Conservation (phyloP, 2,329 filamentous ascomycete species). For the Coleophoma eucalyptorum region DNA sequence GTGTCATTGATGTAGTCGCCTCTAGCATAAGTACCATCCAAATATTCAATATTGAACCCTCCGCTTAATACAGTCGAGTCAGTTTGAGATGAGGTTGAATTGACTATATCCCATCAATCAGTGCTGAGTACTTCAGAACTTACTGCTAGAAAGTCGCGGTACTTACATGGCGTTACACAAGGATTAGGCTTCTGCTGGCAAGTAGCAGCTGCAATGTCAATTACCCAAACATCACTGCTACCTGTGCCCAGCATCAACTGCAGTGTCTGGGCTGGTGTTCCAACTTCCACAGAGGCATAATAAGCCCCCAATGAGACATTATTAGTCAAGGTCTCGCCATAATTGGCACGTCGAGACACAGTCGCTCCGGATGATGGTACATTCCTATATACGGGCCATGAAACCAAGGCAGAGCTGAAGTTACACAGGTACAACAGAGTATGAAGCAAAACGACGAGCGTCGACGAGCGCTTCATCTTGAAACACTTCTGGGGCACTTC, state of each 20-base stretch:
- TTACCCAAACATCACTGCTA: conserved; percentile 55
- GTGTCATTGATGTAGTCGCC: conserved; percentile 34
- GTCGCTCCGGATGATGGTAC: too few relatives aligned
- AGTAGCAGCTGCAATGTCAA: background rate
- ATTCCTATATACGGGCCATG: too few relatives aligned
- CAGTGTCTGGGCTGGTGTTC: conserved; percentile 50
- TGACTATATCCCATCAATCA: conserved; percentile 26
- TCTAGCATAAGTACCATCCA: conserved; percentile 29
- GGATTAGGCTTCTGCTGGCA: conserved; percentile 36
- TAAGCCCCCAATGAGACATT: conserved; percentile 17
- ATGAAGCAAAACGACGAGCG: too few relatives aligned
- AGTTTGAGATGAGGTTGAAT: conserved; percentile 3
- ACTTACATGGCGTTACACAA: conserved; percentile 18
- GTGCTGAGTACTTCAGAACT: too few relatives aligned
- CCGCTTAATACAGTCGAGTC: conserved; percentile 7
- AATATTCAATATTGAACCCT: conserved; percentile 39
- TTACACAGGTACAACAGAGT: too few relatives aligned
- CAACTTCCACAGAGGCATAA: conserved; percentile 48
- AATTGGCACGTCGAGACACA: too few relatives aligned
- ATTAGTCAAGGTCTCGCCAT: too few relatives aligned
- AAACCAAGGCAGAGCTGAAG: too few relatives aligned
- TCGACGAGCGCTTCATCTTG: too few relatives aligned
- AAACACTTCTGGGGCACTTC: too few relatives aligned
- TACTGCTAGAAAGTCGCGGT: conserved; percentile 14
- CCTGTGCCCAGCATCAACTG: conserved; percentile 55